phyloP scores from a whole-genome alignment of 2,329 filamentous ascomycete genomes.

The Colletotrichum sp. region DNA sequence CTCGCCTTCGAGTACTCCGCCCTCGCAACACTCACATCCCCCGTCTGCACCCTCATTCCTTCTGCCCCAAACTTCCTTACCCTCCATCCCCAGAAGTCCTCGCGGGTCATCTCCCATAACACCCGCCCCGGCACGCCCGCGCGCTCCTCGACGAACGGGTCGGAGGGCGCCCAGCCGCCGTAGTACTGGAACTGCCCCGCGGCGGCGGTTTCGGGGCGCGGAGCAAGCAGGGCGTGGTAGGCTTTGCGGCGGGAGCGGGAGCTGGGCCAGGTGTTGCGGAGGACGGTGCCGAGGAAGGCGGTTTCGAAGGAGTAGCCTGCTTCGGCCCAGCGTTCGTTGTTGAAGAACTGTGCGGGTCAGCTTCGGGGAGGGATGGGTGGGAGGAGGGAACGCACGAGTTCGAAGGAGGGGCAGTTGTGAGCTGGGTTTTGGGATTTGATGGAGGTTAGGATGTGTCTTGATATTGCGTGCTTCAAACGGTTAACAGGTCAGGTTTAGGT shows the following conservation, averaged over 20 bases:
- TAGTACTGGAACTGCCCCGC: background rate
- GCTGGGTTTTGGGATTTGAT: background rate
- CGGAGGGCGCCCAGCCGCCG: background rate
- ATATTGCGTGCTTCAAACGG: background rate
- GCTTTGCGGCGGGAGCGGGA: background rate
- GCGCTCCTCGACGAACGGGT: background rate
- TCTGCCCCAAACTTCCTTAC: background rate
- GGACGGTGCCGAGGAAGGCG: background rate
- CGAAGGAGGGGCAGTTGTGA: background rate
- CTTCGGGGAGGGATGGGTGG: no score
- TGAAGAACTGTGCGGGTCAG: background rate
- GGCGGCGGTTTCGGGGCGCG: background rate
- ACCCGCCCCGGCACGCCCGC: background rate
- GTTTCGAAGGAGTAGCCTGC: conserved; percentile 4
- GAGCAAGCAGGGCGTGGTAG: background rate
- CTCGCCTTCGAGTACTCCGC: background rate
- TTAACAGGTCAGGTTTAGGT: background rate
- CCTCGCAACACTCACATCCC: background rate
- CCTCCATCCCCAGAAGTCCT: background rate
- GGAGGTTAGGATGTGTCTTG: background rate
- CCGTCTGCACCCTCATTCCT: no score
- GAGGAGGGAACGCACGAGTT: background rate
- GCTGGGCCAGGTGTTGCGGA: background rate
- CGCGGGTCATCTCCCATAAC: background rate
- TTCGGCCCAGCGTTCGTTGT: conserved; percentile 2